Evolutionary conservation across 2,329 filamentous ascomycete genomes (phyloP).

Genomic region (Fusarium lateritium): DNA sequence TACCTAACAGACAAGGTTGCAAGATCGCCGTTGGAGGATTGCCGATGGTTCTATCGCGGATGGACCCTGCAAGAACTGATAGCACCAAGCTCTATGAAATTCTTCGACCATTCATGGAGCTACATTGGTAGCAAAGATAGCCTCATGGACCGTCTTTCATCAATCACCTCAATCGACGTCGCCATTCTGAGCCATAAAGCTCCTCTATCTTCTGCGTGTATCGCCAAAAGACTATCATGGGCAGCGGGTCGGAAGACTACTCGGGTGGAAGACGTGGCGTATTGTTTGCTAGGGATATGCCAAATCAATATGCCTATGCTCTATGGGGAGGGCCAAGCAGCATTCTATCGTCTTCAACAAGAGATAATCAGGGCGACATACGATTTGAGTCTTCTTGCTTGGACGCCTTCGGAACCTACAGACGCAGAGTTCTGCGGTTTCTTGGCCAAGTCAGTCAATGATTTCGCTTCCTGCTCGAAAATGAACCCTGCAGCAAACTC

Average conservation of each 20-base stretch:
- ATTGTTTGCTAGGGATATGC: not conserved
- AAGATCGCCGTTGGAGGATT: not conserved
- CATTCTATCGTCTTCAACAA: not conserved
- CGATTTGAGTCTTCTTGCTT: too few species aligned
- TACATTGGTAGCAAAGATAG: not conserved
- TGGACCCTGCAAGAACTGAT: slow-evolving; percentile 25
- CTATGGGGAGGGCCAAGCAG: not conserved
- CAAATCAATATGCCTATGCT: slow-evolving; percentile 7
- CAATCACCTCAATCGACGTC: not conserved
- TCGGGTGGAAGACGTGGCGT: not conserved
- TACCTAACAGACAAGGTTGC: not conserved
- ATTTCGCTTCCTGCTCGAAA: not conserved
- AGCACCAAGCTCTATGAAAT: not conserved
- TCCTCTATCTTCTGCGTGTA: not conserved
- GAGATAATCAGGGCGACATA: not conserved
- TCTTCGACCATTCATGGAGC: not conserved
- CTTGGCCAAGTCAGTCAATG: not conserved
- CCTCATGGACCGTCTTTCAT: rapidly evolving
- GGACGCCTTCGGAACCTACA: not conserved
- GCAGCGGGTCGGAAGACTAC: slow-evolving; percentile 13
- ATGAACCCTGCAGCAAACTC: too few species aligned
- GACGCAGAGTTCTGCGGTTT: not conserved
- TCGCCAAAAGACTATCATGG: slow-evolving; percentile 25
- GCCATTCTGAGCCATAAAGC: not conserved
- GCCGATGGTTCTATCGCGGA: slow-evolving; percentile 15